Percentiles rank a stretch among this genome's conserved stretches.
Conservation (phyloP, 1,284 basidiomycete species). For the Cutaneotrichosporon dermatis region DNA sequence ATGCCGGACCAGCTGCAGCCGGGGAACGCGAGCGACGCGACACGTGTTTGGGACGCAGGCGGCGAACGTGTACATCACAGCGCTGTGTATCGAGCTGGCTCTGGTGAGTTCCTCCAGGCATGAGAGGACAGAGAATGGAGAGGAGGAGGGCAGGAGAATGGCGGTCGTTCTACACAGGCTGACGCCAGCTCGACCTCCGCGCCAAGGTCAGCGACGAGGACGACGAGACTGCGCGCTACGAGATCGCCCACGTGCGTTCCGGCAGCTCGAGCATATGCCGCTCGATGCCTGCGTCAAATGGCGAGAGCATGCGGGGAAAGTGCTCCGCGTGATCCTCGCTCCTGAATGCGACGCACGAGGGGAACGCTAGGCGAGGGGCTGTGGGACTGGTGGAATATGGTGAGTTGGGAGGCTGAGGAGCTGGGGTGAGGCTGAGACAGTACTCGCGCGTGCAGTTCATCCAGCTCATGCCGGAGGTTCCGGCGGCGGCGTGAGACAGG, state of each 20-base stretch:
- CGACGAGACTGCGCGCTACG: conserved; percentile 18
- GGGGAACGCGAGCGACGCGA: not conserved
- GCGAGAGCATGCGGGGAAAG: conserved; percentile 34
- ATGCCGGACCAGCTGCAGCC: conserved; percentile 12
- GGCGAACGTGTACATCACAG: conserved; percentile 33
- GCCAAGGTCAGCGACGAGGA: conserved; percentile 18
- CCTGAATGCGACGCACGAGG: conserved; percentile 16
- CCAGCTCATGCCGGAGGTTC: conserved; percentile 22
- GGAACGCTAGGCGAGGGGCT: conserved; percentile 21
- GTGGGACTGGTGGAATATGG: conserved; percentile 39
- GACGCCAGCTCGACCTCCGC: conserved; percentile 24
- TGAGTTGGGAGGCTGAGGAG: conserved; percentile 3
- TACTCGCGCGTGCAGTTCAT: conserved; percentile 32
- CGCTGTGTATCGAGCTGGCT: conserved; percentile 27
- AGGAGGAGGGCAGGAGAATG: too few relatives aligned
- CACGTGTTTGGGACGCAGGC: conserved; percentile 25
- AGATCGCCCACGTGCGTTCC: conserved; percentile 22
- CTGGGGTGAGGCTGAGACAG: conserved; percentile 6
- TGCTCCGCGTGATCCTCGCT: conserved; percentile 29
- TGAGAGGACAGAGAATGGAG: too few relatives aligned
- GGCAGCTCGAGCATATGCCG: conserved; percentile 19
- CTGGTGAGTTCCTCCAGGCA: conserved; percentile 18
- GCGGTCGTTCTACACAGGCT: not conserved
- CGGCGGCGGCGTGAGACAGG: not conserved
- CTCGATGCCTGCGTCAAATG: conserved; percentile 31